Conservation (phyloP, 2,329 filamentous ascomycete genomes). For the Epichloe scottii region DNA sequence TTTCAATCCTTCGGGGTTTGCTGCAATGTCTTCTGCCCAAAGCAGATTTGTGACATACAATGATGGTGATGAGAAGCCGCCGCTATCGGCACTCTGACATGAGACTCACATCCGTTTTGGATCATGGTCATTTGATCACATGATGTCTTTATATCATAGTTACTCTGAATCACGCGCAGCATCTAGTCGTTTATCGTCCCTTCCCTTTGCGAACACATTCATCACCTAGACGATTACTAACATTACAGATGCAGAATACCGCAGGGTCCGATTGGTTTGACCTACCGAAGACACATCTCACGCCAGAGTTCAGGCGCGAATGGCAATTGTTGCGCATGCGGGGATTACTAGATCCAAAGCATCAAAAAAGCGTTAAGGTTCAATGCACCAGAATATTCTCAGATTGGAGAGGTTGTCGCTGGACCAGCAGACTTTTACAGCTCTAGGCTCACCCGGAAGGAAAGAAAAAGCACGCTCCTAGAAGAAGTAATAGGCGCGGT, state of each 20-base stretch:
- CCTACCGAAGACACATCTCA: conserved; percentile 72
- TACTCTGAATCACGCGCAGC: conserved; percentile 47
- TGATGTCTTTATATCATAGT: conserved; percentile 52
- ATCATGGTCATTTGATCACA: conserved; percentile 44
- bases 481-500: conserved; percentile 57
- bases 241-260: conserved; percentile 30
- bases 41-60: neutral
- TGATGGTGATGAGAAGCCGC: conserved; percentile 28
- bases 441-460: conserved; percentile 69
- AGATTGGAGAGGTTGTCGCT: conserved; percentile 78
- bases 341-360: conserved; percentile 77
- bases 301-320: conserved; percentile 76
- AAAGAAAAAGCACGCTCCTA: conserved; percentile 75
- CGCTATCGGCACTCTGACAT: conserved; percentile 25
- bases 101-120: conserved; percentile 28
- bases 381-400: conserved; percentile 61
- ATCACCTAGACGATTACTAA: conserved; percentile 9
- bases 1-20: neutral
- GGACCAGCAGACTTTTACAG: conserved; percentile 82
- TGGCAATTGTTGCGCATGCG: conserved; percentile 84
- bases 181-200: neutral
- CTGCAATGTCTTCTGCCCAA: neutral
- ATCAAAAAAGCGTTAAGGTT: conserved; percentile 80
- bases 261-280: conserved; percentile 81
- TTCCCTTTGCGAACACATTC: neutral